Base-by-base conservation (phyloP, 805 yeast species). In the Candida tibetensis region DNA sequence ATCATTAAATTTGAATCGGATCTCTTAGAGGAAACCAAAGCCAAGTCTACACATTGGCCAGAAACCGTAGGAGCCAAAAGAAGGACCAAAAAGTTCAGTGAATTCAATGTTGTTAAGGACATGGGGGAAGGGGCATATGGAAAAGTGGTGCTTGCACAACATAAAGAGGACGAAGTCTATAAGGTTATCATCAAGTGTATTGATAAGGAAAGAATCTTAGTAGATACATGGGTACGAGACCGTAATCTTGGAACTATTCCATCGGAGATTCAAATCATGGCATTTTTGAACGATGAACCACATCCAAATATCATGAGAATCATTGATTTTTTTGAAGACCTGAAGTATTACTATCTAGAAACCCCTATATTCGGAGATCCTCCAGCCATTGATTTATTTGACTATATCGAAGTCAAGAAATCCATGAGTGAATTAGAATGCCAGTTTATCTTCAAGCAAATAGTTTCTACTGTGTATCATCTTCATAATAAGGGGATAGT, bases 61-160 rank as follows among this genome's bases (percentile, higher is more conserved):
- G 44, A 41, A 16, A 70, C 65, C 19, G 71, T 71, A 12, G 97
- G 97, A 2, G 66, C 72, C 4, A 68, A 70, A 39, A 76, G 93
- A 52, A 74, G 96, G 37, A 79, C 74, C 15, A 86, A 86, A 56
- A 77, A 79, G 43, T 74, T 87, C 45, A 58, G 72, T 0, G 95
- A 89, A 56, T 93, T 87, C 51, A 61, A 66, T 1, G 74, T 85
- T 1, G 32, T 88, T 30, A 84, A 85, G 56, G 78, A 81, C 45
- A 78, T 93, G 80, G 99, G 99, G 1, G 91, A 85, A 58, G 99
- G 99, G 27, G 96, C 98, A 0, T 93, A 93, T 55, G 99, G 99
- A 9, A 86, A 87, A 55, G 99, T 93, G 14, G 82, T 87, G 17
- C 71, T 87, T 17, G 93, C 86, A 3, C 76, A 76, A 57, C 85